These are phyloP conservation scores for Pseudogymnoascus sp. DNA, from an alignment of 2,329 filamentous ascomycete genomes.

Conservation along the genomic window DNA sequence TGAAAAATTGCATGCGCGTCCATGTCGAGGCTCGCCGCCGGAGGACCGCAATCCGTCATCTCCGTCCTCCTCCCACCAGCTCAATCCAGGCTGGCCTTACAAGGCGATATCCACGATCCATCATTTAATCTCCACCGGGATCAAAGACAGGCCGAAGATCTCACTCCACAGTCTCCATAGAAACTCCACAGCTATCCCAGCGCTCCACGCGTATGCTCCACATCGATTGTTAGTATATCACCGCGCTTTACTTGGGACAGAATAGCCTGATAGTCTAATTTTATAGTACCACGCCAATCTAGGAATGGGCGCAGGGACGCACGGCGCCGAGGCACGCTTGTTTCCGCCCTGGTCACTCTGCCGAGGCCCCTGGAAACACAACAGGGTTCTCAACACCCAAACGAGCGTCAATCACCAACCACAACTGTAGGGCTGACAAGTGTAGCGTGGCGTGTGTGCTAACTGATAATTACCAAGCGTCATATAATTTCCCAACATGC, in stretches of 20 bases:
- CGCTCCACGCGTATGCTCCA: not conserved
- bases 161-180: not conserved
- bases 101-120: not conserved
- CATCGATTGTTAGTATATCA: not conserved
- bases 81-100: not conserved
- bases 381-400: not conserved
- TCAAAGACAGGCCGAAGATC: not conserved
- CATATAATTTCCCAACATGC: not conserved
- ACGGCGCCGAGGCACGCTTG: not conserved
- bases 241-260: not conserved
- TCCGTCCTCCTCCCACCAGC: too few relatives aligned
- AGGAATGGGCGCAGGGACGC: not conserved
- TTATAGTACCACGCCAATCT: not conserved
- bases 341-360: not conserved
- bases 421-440: not conserved
- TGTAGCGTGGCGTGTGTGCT: not conserved
- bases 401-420: not conserved
- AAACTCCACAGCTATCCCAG: not conserved
- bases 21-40: not conserved
- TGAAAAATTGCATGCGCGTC: not conserved
- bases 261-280: not conserved
- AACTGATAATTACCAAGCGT: not conserved
- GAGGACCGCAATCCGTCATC: not conserved
- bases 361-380: not conserved
- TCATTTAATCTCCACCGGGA: not conserved